These are phyloP conservation scores for Oidiodendron maius DNA, from an alignment of 495 filamentous ascomycete genomes.

Conservation along the genomic window DNA sequence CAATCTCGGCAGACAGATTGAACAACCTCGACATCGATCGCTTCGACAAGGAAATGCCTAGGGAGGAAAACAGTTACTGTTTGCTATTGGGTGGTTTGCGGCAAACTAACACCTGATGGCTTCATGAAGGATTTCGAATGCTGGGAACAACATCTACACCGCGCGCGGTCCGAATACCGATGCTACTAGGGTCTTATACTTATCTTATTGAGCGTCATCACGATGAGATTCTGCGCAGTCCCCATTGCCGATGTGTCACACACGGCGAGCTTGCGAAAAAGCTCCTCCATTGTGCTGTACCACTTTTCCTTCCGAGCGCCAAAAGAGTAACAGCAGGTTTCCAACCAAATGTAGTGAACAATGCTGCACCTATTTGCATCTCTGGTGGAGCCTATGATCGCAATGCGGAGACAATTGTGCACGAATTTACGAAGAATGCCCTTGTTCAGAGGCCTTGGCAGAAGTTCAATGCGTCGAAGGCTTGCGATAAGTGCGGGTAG, in stretches of 20 bases:
- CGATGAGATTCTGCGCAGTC: constrained; percentile 1
- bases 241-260: background rate
- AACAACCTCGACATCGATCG: background rate
- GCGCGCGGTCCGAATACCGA: background rate
- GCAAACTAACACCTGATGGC: background rate
- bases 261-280: background rate
- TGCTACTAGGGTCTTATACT: background rate
- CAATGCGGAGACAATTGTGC: background rate
- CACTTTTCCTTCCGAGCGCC: background rate
- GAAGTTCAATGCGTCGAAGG: background rate
- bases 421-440: background rate
- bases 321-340: background rate
- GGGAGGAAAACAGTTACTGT: background rate
- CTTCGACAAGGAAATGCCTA: background rate
- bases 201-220: background rate
- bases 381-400: background rate
- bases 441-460: background rate
- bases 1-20: background rate
- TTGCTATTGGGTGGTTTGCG: background rate
- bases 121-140: background rate
- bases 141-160: background rate
- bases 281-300: background rate
- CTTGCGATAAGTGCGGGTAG: constrained; percentile 1
- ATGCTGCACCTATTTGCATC: constrained; percentile 1
- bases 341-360: background rate